A percentile compares a stretch with the other conserved stretches of the same genome.
Evolutionary conservation across 2,329 filamentous ascomycete genomes (phyloP).

Genomic region (Conoideocrella luteorostrata): DNA sequence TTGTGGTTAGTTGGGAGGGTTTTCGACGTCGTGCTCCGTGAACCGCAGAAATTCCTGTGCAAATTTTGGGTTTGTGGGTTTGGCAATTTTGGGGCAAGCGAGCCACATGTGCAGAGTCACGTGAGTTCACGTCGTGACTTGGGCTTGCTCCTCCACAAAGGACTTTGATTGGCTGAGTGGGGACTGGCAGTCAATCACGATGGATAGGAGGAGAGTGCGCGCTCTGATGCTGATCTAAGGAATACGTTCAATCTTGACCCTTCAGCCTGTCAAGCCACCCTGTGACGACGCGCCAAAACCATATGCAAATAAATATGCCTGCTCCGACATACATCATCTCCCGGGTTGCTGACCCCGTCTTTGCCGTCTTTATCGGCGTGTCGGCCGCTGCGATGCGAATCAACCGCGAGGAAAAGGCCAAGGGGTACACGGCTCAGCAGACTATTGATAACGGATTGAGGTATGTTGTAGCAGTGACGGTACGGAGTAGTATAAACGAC

Average conservation of each 20-base stretch:
- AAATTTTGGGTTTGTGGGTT: conserved; percentile 38
- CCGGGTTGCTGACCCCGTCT: conserved; percentile 51
- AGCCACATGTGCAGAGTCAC: conserved; percentile 29
- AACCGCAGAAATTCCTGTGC: conserved; percentile 27
- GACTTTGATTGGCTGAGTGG: conserved; percentile 2
- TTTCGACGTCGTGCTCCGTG: conserved; percentile 27
- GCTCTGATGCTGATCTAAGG: no score
- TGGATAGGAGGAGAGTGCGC: no score
- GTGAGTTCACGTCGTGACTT: conserved; percentile 16
- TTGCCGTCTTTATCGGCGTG: conserved; percentile 50
- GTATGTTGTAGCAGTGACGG: conserved; percentile 19
- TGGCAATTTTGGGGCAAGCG: conserved; percentile 32
- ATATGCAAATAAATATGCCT: conserved; percentile 33
- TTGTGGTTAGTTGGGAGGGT: conserved; percentile 24
- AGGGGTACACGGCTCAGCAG: conserved; percentile 45
- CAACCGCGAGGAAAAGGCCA: conserved; percentile 53
- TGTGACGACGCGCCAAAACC: background rate
- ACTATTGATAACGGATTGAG: conserved; percentile 41
- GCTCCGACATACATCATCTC: conserved; percentile 54
- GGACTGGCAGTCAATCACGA: no score
- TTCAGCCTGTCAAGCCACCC: no score
- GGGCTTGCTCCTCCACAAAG: background rate
- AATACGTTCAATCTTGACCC: no score
- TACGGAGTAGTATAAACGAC: background rate
- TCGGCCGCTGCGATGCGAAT: conserved; percentile 50